A percentile compares a stretch with the other conserved stretches of the same genome.
These are phyloP conservation scores for Linum trigynum DNA, from an alignment of 345 rosid species.

Conservation along the genomic window DNA sequence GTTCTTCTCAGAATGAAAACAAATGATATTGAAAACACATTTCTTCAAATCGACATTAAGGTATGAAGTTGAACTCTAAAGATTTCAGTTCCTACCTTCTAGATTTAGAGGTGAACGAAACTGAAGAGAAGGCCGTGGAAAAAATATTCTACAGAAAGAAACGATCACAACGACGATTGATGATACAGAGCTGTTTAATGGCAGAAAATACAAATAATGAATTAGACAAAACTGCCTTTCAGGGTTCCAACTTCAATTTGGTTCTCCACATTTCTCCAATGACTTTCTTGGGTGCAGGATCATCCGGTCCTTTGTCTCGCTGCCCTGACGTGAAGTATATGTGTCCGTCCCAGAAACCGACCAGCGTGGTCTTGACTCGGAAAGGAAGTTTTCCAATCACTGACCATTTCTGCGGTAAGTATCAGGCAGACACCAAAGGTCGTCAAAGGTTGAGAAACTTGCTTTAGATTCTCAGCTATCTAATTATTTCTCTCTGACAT, in stretches of 20 bases:
- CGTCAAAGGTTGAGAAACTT: neutral
- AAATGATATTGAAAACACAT: neutral
- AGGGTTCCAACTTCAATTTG: constrained; percentile 47
- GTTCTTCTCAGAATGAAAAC: too few species aligned
- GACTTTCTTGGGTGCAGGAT: constrained; percentile 83
- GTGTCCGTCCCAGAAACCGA: constrained; percentile 77
- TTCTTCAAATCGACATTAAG: neutral
- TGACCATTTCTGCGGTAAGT: constrained; percentile 63
- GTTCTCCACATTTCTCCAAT: constrained; percentile 90
- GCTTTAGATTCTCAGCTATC: neutral
- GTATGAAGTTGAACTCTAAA: too few species aligned
- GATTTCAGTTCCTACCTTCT: too few species aligned
- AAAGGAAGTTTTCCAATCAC: constrained; percentile 79
- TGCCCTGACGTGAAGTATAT: constrained; percentile 93
- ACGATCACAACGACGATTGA: neutral
- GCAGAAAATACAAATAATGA: too few species aligned
- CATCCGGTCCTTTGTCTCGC: constrained; percentile 76
- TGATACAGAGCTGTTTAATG: neutral
- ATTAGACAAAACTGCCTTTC: constrained; percentile 7
- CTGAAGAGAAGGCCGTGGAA: neutral
- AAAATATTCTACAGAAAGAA: neutral
- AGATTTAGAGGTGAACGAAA: too few species aligned
- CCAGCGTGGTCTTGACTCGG: constrained; percentile 87
- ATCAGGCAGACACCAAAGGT: neutral
- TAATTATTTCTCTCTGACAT: too few species aligned